A percentile compares a stretch with the other conserved stretches of the same genome.
These are phyloP conservation scores for Tetrahymena elliotti DNA, from an alignment of 73 alveolate genomes.

Conservation along the genomic window DNA sequence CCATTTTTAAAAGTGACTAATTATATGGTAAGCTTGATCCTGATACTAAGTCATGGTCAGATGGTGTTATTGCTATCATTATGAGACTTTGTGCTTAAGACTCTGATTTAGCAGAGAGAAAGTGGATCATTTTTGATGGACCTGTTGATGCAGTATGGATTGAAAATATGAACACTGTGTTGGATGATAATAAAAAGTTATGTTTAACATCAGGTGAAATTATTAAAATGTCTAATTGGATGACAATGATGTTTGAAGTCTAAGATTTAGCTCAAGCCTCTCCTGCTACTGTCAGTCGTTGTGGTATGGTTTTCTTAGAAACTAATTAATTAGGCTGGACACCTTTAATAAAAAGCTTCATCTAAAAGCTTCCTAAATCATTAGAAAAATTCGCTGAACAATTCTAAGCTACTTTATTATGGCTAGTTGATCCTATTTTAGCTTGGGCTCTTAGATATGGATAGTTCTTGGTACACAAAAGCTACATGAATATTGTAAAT, in stretches of 20 bases:
- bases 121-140: constrained; percentile 96
- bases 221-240: constrained; percentile 73
- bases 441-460: constrained; percentile 7
- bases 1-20: constrained; percentile 18
- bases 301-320: constrained; percentile 93
- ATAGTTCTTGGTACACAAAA: not conserved
- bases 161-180: constrained; percentile 94
- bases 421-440: constrained; percentile 28
- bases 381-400: not conserved
- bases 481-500: constrained; percentile 2
- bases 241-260: constrained; percentile 90
- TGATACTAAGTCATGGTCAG: constrained; percentile 74
- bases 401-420: not conserved
- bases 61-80: constrained; percentile 65
- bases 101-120: constrained; percentile 19
- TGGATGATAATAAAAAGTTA: constrained; percentile 93
- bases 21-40: constrained; percentile 72
- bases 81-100: constrained; percentile 38
- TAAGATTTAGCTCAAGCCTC: constrained; percentile 88
- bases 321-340: not conserved
- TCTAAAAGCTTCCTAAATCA: not conserved
- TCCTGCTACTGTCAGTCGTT: constrained; percentile 92
- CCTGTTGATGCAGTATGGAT: constrained; percentile 98
- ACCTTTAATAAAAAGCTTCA: not conserved
- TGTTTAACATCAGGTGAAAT: constrained; percentile 80